These are phyloP conservation scores for Fusarium lateritium DNA, from an alignment of 2,329 filamentous ascomycete genomes.

Conservation along the genomic window DNA sequence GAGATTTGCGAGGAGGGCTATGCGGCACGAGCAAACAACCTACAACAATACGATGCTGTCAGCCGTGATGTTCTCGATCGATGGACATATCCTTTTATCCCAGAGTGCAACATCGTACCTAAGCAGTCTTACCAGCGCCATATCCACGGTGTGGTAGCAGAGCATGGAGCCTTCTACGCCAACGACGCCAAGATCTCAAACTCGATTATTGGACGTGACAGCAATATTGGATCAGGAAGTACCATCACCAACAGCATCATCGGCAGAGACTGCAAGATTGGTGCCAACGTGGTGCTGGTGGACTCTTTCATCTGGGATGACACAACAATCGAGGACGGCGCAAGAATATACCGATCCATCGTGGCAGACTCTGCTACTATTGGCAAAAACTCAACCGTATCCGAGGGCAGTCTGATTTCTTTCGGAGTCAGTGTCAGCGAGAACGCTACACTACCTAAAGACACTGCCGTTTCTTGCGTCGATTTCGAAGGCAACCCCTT, in stretches of 20 bases:
- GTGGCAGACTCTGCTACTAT: slow-evolving; percentile 81
- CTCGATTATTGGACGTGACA: slow-evolving; percentile 83
- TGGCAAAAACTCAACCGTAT: slow-evolving; percentile 78
- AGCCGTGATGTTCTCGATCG: slow-evolving; percentile 87
- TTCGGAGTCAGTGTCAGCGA: slow-evolving; percentile 82
- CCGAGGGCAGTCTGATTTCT: slow-evolving; percentile 83
- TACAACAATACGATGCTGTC: slow-evolving; percentile 91
- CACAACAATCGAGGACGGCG: slow-evolving; percentile 80
- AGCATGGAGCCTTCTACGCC: slow-evolving; percentile 82
- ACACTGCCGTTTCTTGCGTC: slow-evolving; percentile 55
- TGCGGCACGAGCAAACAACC: slow-evolving; percentile 85
- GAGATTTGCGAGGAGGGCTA: slow-evolving; percentile 89
- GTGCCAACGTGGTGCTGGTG: slow-evolving; percentile 83
- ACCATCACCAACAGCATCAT: slow-evolving; percentile 83
- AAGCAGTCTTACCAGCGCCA: slow-evolving; percentile 82
- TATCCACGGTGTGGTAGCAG: slow-evolving; percentile 80
- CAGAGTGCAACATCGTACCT: slow-evolving; percentile 87
- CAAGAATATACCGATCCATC: slow-evolving; percentile 79
- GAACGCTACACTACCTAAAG: slow-evolving; percentile 62
- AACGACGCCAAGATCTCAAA: slow-evolving; percentile 79
- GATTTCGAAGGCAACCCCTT: slow-evolving; percentile 56
- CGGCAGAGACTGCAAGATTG: slow-evolving; percentile 88
- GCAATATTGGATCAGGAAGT: slow-evolving; percentile 80
- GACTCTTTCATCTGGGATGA: slow-evolving; percentile 92
- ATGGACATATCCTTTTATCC: slow-evolving; percentile 91